A percentile compares a stretch with the other conserved stretches of the same genome.
phyloP scores from a whole-genome alignment of 108 stramenopile genomes.

The Fistulifera pelliculosa region DNA sequence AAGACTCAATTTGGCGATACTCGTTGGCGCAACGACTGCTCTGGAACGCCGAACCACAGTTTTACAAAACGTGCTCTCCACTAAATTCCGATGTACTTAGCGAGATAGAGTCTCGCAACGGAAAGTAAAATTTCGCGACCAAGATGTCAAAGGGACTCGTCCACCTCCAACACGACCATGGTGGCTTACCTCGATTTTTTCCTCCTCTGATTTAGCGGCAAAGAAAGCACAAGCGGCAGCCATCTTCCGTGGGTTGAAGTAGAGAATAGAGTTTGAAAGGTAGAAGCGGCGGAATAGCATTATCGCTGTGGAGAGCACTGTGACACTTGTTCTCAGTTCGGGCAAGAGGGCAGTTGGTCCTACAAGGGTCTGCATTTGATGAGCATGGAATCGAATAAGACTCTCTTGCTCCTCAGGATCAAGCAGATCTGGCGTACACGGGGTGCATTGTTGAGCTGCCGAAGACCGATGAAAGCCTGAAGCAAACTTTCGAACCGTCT shows the following conservation, averaged over 20 bases:
- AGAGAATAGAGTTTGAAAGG: constrained; percentile 69
- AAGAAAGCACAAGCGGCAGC: constrained; percentile 64
- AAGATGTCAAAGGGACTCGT: too few species aligned
- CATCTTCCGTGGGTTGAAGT: constrained; percentile 54
- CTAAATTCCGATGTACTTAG: not conserved
- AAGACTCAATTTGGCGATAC: constrained; percentile 22
- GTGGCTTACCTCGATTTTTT: constrained; percentile 29
- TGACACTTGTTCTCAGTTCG: constrained; percentile 32
- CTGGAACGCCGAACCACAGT: not conserved
- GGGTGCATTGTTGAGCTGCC: not conserved
- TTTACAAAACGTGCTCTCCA: not conserved
- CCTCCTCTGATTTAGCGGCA: constrained; percentile 65
- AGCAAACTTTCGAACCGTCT: constrained; percentile 25
- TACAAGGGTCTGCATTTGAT: constrained; percentile 56
- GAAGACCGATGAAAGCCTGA: constrained; percentile 27
- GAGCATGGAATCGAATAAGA: constrained; percentile 60
- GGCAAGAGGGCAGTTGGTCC: constrained; percentile 61
- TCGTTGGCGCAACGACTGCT: not conserved
- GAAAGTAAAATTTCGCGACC: too few species aligned
- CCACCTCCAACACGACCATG: too few species aligned
- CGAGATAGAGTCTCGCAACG: not conserved
- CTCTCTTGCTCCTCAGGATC: constrained; percentile 41
- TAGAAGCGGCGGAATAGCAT: constrained; percentile 65
- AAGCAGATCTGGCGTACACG: constrained; percentile 4
- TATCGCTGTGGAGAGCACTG: constrained; percentile 65